Base-by-base conservation (phyloP, 352 stramenopile genomes). In the Thalassiosira sp. region DNA sequence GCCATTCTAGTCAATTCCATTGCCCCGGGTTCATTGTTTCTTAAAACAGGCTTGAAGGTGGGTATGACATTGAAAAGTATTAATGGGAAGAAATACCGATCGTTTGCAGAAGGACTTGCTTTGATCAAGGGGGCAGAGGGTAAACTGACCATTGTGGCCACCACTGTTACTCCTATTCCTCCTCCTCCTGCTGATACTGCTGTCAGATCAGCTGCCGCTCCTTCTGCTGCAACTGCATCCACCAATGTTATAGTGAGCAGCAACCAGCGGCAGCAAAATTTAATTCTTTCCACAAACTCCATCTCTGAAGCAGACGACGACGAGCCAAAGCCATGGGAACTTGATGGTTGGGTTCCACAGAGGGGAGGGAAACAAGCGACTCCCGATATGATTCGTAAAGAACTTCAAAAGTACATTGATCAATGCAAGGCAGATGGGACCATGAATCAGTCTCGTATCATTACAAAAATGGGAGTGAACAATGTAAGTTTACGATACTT, bases 321-420 rank as follows among this genome's bases (percentile, higher is more conserved):
- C 43, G 43, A 62, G 35, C 75, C 71, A 15, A 72, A 76, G 58
- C 57, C 82, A 8, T 84, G 64, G 16, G 83, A 87, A 40, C 76
- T 77, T 18, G 76, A 89, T 63, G 60, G 40, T 13, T 79, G 35
- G 35, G 52, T 79, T 27, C 61, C 70, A 24, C 73, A 37, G 45
- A 35, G 15, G 11, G 35, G 3, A n/a, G 70, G 60, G 8, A 73
- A 72, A 31, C 70, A 79, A 53, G 59, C 60, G 31, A 61, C 37
- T 45, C 70, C 70, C 42, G 73, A 79, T 45, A 35, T 58, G 43
- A 72, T 79, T 53, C 66, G 80, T 5, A 85, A 81, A 42, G 79
- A 65, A 33, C 49, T 85, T 1, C 69, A 82, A 45, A 84, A 83
- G 35, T 79, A 79, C 43, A 72, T 79, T 46, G 70, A 79, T 27